Evolutionary conservation across 345 rosid species (phyloP).

Genomic region (Eucalyptus globulus): DNA sequence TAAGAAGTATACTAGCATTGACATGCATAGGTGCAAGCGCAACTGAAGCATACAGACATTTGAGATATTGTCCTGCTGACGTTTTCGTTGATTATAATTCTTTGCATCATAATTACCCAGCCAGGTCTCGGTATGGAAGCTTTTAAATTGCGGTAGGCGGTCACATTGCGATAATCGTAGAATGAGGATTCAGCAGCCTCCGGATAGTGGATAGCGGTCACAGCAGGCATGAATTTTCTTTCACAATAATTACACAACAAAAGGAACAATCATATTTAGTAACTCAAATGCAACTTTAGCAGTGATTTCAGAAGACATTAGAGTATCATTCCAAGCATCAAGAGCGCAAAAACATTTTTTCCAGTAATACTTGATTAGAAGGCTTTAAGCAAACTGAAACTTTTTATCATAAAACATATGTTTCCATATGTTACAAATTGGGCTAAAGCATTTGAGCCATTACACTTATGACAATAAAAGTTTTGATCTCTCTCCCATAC

Average conservation of each 20-base stretch:
- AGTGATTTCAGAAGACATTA: not conserved
- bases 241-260: not conserved
- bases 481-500: not conserved
- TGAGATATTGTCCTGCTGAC: not conserved
- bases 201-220: not conserved
- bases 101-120: not conserved
- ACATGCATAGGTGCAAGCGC: not conserved
- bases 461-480: not conserved
- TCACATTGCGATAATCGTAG: not conserved
- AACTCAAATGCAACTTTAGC: not conserved
- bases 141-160: not conserved
- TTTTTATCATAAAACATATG: not conserved
- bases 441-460: not conserved
- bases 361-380: not conserved
- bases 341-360: not conserved
- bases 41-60: not conserved
- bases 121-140: not conserved
- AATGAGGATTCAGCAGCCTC: not conserved
- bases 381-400: not conserved
- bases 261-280: not conserved
- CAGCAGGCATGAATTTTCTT: not conserved
- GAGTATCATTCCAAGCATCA: not conserved
- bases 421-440: not conserved
- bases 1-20: not conserved
- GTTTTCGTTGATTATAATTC: not conserved